Evolutionary conservation across 257 asterid genomes (phyloP), one percentile per base, ranked within the genome.

Genomic region (Avicennia marina): DNA sequence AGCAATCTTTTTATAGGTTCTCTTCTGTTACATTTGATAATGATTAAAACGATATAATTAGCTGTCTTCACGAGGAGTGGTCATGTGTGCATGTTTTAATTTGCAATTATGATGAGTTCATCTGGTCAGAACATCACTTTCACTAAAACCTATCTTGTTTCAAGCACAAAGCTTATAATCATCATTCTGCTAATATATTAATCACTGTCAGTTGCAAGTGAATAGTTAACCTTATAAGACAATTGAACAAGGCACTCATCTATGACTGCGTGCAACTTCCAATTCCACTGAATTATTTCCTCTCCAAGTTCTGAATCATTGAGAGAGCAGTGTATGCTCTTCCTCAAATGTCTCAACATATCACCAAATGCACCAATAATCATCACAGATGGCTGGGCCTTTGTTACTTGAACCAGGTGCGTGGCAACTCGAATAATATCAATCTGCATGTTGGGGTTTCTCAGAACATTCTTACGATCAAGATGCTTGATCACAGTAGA

Each of bases 281-380:
- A 72, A 67, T 81, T 81, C 84, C 81, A 72, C 27, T 60, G 79
- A 74, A 78, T 74, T 59, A 69, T 63, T 62, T 81, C 94, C 47
- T 81, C 94, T 67, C 86, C 86, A 10, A 69, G 75, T 62, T 66
- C 77, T 8, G 94, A 75, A 63, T 75, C 86, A 78, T 76, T 78
- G 67, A 72, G 70, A 54, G 86, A 74, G 65, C 77, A 78, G 75
- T 75, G 79, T 66, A 81, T 81, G 72, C 81, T 78, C 67, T 81
- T 84, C 75, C 86, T 65, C 76, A 84, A 61, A 70, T 84, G 94
- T 58, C 94, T 74, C 94, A 78, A 69, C 86, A 84, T 81, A 76
- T 84, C 94, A 80, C 86, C 73, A 66, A 81, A 81, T 22, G 84
- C 86, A 64, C 89, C 86, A 72, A 81, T 34, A 58, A 81, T 76